These are phyloP conservation scores for Ophiostoma himal-ulmi DNA, from an alignment of 2,329 filamentous ascomycete species.

Conservation along the genomic window DNA sequence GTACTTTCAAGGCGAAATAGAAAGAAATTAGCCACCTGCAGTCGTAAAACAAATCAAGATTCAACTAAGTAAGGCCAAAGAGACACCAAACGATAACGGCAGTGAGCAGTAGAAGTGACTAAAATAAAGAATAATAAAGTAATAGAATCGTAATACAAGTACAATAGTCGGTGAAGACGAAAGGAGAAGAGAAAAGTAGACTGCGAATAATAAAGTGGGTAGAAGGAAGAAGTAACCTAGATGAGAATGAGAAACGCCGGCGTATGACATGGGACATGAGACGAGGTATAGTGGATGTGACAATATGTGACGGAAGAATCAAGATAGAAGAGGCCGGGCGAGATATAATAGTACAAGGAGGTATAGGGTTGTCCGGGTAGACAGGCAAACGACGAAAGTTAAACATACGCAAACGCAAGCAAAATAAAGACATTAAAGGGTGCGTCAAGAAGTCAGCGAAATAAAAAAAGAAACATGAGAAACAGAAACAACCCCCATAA, in stretches of 20 bases:
- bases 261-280: conserved; percentile 18
- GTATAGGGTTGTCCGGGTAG: neutral
- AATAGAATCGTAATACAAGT: conserved; percentile 22
- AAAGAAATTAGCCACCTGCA: neutral
- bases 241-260: conserved; percentile 14
- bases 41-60: neutral
- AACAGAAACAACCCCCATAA: neutral
- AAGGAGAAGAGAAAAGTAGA: neutral
- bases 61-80: neutral
- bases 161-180: conserved; percentile 16
- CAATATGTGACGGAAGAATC: neutral
- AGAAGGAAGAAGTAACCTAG: neutral
- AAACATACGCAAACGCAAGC: neutral
- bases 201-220: neutral
- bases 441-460: neutral
- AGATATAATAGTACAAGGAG: conserved; percentile 9
- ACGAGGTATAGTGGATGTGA: neutral
- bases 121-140: neutral
- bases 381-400: neutral
- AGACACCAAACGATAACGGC: neutral
- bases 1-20: neutral
- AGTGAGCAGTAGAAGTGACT: neutral
- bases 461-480: neutral
- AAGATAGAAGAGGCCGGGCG: neutral
- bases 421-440: neutral